These are phyloP conservation scores for Hortaea werneckii DNA, from an alignment of 2,329 filamentous ascomycete species.

Conservation along the genomic window DNA sequence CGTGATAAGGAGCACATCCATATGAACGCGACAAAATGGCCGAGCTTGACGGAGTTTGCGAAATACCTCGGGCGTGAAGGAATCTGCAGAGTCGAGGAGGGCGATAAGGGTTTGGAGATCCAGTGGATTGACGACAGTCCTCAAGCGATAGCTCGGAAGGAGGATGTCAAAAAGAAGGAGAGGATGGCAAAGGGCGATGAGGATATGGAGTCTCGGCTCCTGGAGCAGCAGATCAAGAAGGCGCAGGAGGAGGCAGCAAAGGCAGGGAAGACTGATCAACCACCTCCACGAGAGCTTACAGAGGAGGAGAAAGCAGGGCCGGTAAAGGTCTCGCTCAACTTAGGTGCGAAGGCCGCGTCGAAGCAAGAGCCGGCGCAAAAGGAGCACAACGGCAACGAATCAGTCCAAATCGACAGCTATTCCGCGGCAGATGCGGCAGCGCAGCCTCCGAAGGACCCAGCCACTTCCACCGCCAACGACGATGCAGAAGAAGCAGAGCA, in stretches of 20 bases:
- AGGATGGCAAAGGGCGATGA: conserved; percentile 84
- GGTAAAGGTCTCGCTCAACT: conserved; percentile 27
- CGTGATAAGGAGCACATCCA: conserved; percentile 78
- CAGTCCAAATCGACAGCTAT: conserved; percentile 21
- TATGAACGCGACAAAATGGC: conserved; percentile 89
- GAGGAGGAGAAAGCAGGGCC: conserved; percentile 20
- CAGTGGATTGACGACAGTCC: conserved; percentile 88
- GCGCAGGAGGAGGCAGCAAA: conserved; percentile 50
- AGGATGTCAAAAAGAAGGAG: conserved; percentile 74
- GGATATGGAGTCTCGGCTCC: conserved; percentile 71
- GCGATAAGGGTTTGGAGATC: conserved; percentile 74
- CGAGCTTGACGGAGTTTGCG: conserved; percentile 77
- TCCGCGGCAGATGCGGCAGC: conserved; percentile 12
- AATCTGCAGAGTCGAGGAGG: conserved; percentile 82
- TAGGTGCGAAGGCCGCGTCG: conserved; percentile 19
- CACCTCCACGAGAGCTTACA: conserved; percentile 5
- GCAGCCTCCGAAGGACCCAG: conserved; percentile 1
- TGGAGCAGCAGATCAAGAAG: conserved; percentile 72
- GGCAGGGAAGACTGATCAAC: conserved; percentile 33
- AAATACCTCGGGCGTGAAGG: conserved; percentile 79
- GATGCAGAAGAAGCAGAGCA: conserved; percentile 1
- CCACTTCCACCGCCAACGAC: conserved; percentile 4
- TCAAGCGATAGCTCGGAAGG: conserved; percentile 68
- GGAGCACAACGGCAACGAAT: conserved; percentile 10
- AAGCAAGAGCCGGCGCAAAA: conserved; percentile 9